Evolutionary conservation across 148 eudicot species (phyloP).

Genomic region (Fagopyrum tataricum): DNA sequence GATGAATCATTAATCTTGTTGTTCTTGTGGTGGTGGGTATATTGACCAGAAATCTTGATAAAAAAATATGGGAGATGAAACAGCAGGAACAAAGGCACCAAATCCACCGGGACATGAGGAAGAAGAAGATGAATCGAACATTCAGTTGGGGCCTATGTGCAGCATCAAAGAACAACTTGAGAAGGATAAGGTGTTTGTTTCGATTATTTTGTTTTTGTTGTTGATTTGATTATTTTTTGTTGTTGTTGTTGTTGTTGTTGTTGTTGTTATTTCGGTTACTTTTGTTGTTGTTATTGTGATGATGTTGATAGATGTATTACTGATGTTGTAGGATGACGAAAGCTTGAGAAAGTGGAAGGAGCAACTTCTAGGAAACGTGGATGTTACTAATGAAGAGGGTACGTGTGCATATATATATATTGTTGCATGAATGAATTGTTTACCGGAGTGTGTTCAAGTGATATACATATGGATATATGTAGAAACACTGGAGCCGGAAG

Average conservation of each 20-base stretch:
- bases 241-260: background rate
- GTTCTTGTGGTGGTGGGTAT: too few species aligned
- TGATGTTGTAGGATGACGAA: conserved; percentile 68
- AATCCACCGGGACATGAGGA: conserved; percentile 20
- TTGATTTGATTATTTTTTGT: background rate
- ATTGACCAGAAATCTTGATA: too few species aligned
- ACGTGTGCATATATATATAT: background rate
- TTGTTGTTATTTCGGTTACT: background rate
- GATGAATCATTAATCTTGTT: too few species aligned
- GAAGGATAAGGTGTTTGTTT: conserved; percentile 63
- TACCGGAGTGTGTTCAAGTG: too few species aligned
- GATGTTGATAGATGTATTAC: background rate
- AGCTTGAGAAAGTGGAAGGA: conserved; percentile 97
- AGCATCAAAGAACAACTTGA: conserved; percentile 73
- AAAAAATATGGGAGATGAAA: background rate
- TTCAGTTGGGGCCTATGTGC: conserved; percentile 72
- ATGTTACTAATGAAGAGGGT: conserved; percentile 77
- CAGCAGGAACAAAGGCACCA: background rate
- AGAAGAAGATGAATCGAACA: conserved; percentile 44
- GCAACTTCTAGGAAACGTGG: conserved; percentile 81
- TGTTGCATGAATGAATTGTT: too few species aligned
- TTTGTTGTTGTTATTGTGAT: background rate
- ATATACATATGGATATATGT: background rate
- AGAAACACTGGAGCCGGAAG: conserved; percentile 83
- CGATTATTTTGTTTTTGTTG: background rate